These are phyloP conservation scores for Annulohypoxylon nitens DNA, from an alignment of 495 filamentous ascomycete species.

Conservation along the genomic window DNA sequence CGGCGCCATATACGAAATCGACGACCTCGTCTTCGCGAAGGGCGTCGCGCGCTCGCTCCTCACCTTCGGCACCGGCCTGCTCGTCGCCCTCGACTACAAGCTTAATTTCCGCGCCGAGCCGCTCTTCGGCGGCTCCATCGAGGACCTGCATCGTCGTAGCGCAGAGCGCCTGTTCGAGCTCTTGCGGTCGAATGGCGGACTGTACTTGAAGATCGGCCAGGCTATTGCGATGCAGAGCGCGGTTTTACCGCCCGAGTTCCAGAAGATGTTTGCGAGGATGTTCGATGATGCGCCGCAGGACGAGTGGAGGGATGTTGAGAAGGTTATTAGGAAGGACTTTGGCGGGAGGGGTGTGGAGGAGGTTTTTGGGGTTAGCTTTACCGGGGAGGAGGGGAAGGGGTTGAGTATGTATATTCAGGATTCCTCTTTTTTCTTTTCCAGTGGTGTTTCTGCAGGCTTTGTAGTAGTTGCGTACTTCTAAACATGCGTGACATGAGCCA, in stretches of 20 bases:
- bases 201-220: conserved; percentile 98
- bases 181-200: conserved; percentile 85
- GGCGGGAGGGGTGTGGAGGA: conserved; percentile 82
- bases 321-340: conserved; percentile 90
- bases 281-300: conserved; percentile 99
- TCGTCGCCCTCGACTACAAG: conserved; percentile 94
- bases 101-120: conserved; percentile 91
- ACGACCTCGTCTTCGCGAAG: conserved; percentile 80
- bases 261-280: conserved; percentile 94
- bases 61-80: conserved; percentile 82
- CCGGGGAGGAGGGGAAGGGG: conserved; percentile 71
- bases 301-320: conserved; percentile 87
- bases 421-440: no score
- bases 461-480: no score
- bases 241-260: conserved; percentile 91
- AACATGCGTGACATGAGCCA: no score
- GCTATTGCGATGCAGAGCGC: conserved; percentile 98
- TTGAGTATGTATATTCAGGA: conserved; percentile 57
- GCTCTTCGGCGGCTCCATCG: conserved; percentile 72
- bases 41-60: conserved; percentile 82
- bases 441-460: no score
- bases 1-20: conserved; percentile 73
- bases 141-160: conserved; percentile 81
- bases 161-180: conserved; percentile 85
- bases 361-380: conserved; percentile 88